These are phyloP conservation scores for Lasiodiplodia sp. DNA, from an alignment of 2,329 filamentous ascomycete species.

Conservation along the genomic window DNA sequence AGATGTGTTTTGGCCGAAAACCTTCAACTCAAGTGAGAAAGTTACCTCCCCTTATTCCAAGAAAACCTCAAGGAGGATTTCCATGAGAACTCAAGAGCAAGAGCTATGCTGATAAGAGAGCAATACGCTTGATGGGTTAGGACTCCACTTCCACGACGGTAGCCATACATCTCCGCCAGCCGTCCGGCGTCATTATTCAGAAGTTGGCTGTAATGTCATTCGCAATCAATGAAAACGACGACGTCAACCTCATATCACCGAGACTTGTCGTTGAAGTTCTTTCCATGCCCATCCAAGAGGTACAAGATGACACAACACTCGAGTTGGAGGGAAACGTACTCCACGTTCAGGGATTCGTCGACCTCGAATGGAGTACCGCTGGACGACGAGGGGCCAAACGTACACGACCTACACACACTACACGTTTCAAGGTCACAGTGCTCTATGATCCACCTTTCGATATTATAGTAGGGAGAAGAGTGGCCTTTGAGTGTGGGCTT, in stretches of 20 bases:
- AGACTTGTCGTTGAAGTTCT: neutral
- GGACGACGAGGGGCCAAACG: neutral
- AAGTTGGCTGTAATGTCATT: neutral
- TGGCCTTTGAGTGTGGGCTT: neutral
- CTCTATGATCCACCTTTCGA: constrained; percentile 4
- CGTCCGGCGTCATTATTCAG: neutral
- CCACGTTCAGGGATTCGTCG: neutral
- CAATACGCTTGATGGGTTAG: neutral
- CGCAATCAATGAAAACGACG: neutral
- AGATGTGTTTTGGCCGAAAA: neutral
- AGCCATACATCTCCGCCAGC: neutral
- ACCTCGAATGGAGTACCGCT: neutral
- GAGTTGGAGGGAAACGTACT: neutral
- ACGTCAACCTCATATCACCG: neutral
- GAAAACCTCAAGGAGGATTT: neutral
- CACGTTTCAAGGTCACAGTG: neutral
- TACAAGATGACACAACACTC: neutral
- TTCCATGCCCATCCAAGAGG: neutral
- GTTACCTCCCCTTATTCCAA: too few relatives aligned
- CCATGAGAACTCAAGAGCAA: neutral
- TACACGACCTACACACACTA: neutral
- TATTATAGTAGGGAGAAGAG: neutral
- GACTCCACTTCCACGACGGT: neutral
- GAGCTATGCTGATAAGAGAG: neutral
- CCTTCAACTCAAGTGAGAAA: neutral